A percentile compares a stretch with the other conserved stretches of the same genome.
These are phyloP conservation scores for Pleodorina starrii DNA, from an alignment of 139 green algal species.

Conservation along the genomic window DNA sequence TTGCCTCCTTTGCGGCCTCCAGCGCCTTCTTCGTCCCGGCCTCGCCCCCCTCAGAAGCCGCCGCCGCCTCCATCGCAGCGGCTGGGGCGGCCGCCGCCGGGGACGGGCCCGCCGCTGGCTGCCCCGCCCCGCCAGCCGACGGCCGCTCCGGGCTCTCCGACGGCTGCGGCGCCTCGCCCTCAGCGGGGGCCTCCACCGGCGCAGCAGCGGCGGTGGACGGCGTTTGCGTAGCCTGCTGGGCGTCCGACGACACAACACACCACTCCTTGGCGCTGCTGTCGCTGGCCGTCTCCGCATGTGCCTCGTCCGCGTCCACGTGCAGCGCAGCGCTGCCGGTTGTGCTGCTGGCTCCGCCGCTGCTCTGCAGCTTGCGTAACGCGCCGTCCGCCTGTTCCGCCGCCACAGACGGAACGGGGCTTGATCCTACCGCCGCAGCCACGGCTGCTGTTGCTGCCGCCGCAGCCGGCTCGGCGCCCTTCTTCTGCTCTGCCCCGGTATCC, in stretches of 20 bases:
- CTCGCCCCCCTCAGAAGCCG: too few relatives aligned
- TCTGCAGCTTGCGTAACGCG: background rate
- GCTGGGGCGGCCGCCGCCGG: too few relatives aligned
- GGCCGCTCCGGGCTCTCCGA: too few relatives aligned
- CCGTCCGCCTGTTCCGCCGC: background rate
- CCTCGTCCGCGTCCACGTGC: constrained; percentile 17
- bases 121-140: background rate
- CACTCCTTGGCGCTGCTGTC: constrained; percentile 49
- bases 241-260: constrained; percentile 21
- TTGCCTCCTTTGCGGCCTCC: background rate
- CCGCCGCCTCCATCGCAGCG: too few relatives aligned
- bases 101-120: background rate
- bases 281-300: constrained; percentile 38
- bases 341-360: background rate
- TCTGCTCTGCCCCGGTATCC: too few relatives aligned
- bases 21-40: background rate
- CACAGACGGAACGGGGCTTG: too few relatives aligned
- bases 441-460: background rate
- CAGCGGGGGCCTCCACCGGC: background rate
- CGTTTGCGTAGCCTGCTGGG: background rate
- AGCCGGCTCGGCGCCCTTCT: background rate
- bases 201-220: background rate
- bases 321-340: background rate
- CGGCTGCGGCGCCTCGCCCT: background rate
- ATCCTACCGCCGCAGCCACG: too few relatives aligned